phyloP scores from a whole-genome alignment of 1,284 basidiomycete genomes.

The Malassezia nana region DNA sequence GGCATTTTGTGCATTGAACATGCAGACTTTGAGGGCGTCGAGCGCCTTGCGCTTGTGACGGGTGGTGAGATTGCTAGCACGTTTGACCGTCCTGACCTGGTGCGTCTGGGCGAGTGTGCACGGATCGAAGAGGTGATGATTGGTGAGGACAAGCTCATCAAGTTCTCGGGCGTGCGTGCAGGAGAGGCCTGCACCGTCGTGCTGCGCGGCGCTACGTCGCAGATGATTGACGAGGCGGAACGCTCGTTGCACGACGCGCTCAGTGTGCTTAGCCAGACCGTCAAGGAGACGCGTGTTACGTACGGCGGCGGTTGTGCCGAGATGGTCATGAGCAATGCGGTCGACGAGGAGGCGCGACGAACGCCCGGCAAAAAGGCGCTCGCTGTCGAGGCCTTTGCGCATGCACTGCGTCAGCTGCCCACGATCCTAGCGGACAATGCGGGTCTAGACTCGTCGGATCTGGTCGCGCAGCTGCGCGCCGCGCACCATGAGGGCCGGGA shows the following conservation, averaged over 20 bases:
- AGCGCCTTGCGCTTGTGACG: constrained; percentile 86
- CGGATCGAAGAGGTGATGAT: constrained; percentile 98
- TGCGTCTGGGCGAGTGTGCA: constrained; percentile 86
- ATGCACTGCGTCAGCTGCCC: constrained; percentile 74
- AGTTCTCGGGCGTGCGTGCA: constrained; percentile 96
- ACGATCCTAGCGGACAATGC: constrained; percentile 96
- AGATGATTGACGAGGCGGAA: constrained; percentile 99
- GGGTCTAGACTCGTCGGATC: constrained; percentile 89
- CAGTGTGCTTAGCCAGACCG: constrained; percentile 91
- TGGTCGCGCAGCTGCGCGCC: constrained; percentile 78
- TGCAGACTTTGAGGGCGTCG: constrained; percentile 98
- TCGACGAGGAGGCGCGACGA: constrained; percentile 74
- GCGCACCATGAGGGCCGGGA: constrained; percentile 81
- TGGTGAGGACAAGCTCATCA: constrained; percentile 96
- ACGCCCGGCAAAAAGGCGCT: constrained; percentile 91
- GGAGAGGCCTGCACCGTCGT: constrained; percentile 99
- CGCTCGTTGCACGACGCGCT: constrained; percentile 94
- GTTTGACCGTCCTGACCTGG: constrained; percentile 84
- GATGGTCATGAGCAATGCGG: constrained; percentile 91
- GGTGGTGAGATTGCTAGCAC: constrained; percentile 96
- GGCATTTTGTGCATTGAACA: constrained; percentile 97
- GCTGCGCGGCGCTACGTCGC: constrained; percentile 85
- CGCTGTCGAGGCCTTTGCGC: constrained; percentile 80
- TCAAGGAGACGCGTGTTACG: constrained; percentile 86
- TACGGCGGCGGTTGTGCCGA: constrained; percentile 95